Evolutionary conservation across 139 green algal species (phyloP), one percentile per base, ranked within the genome.

Genomic region (Chlamydomonas schloesseri): DNA sequence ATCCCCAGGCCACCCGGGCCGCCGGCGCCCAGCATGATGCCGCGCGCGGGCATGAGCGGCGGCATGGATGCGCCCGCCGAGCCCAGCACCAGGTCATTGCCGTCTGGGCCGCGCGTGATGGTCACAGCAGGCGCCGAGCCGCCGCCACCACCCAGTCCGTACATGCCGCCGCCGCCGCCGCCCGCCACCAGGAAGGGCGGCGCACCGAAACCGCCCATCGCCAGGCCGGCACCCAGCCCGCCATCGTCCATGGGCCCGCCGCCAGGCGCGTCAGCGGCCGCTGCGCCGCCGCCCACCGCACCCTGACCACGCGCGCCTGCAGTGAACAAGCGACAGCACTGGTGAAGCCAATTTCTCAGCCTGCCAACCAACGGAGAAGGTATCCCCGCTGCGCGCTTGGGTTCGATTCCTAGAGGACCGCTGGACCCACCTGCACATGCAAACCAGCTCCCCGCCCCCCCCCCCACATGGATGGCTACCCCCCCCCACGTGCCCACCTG

Each of bases 81-180:
- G 4, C 79, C 79, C 65, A 85, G 79, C 31, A 85, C 67, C 67
- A 85, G 47, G 8, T 85, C 79, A 31, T 68, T 85, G 67, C 79
- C 79, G 67, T 85, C 79, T 31, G 79, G 79, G 6, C 79, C 79
- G 28, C 79, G 79, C 0, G 79, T 85, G 24, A 76, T 67, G 18
- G 79, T 67, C n/a, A 85, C 46, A 21, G 79, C 65, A 11, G 79
- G 31, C 31, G 47, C 33, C 0, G 60, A 21, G 21, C 36, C 77
- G 17, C 62, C 62, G 21, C 53, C n/a, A 8, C 31, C 47, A 11
- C 42, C 36, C 14, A 23, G 24, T 23, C 15, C 62, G n/a, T 29
- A 29, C 46, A 65, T 65, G 60, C 42, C 57, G 29, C 73, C 37
- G 14, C 73, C 37, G 46, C 60, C 62, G 42, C 42, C 42, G 42